phyloP scores from a whole-genome alignment of 2,329 filamentous ascomycete genomes.

The Aspergillus hiratsukae region DNA sequence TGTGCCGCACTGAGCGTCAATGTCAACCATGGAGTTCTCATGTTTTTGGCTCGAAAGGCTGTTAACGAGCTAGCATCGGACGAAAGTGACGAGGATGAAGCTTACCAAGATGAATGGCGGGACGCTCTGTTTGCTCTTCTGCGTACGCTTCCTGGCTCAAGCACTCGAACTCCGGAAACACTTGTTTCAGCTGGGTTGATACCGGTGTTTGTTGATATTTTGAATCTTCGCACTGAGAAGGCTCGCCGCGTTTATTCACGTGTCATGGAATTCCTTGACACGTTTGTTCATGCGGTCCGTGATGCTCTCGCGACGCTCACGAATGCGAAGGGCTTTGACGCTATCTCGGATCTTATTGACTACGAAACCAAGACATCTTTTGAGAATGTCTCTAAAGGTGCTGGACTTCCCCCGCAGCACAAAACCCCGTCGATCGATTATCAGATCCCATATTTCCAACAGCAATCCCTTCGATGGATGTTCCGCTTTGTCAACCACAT shows the following conservation, averaged over 20 bases:
- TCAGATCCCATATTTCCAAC: conserved; percentile 84
- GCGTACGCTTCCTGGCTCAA: conserved; percentile 68
- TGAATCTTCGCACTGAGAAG: conserved; percentile 74
- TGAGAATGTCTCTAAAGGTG: conserved; percentile 60
- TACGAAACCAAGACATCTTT: conserved; percentile 70
- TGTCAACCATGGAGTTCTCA: conserved; percentile 90
- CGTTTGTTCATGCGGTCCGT: conserved; percentile 76
- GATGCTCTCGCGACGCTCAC: conserved; percentile 82
- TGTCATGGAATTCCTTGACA: conserved; percentile 83
- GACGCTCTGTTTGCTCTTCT: conserved; percentile 85
- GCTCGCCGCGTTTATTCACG: conserved; percentile 80
- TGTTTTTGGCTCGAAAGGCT: conserved; percentile 88
- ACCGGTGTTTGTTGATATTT: conserved; percentile 81
- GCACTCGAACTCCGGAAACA: conserved; percentile 70
- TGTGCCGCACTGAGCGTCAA: conserved; percentile 89
- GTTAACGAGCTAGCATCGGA: conserved; percentile 73
- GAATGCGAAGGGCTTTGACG: conserved; percentile 75
- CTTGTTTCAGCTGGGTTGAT: conserved; percentile 87
- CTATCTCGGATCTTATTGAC: conserved; percentile 81
- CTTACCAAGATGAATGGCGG: conserved; percentile 81
- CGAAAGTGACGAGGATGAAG: conserved; percentile 53
- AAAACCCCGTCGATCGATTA: conserved; percentile 86
- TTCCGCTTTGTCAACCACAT: conserved; percentile 96
- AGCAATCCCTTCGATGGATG: conserved; percentile 87
- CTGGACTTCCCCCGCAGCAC: conserved; percentile 67